Evolutionary conservation across 371 early-diverging fungal species (phyloP), one percentile per base, ranked within the genome.

Genomic region (Mortierella sp.): DNA sequence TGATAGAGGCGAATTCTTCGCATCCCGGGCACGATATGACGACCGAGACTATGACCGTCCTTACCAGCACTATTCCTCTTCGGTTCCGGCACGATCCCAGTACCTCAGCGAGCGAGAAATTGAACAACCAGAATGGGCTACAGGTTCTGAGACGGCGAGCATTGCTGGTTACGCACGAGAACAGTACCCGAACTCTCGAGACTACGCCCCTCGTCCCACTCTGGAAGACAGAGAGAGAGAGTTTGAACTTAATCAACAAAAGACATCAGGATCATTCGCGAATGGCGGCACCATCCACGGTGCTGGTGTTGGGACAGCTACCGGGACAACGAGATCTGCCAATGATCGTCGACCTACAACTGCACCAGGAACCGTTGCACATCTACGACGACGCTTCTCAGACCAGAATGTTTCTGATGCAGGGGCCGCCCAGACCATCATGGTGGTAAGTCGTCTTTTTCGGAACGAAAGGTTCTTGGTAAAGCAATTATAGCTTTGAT

Each of bases 141-240:
- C 61, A 13, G 45, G 57, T 3, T 25, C 50, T 16, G 57, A 60
- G 29, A 55, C 58, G 4, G 64, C 47, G 9, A 70, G 58, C 22
- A 54, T 62, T 45, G 49, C 25, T 14, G 63, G 63, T 2, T 74
- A 63, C 52, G 60, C 76, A 8, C 59, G 76, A 1, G 76, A 74
- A 25, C 68, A 67, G 27, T 74, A 74, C 31, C 76, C 76, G 14
- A 8, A 56, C 19, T 16, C 60, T 13, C 55, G 76, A 16, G 76
- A 68, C 1, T 68, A 52, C 28, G 52, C 67, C 8, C 17, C 67
- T 22, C 59, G 76, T 7, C 76, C 68, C 0, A 74, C 76, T 2
- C 46, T 74, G 10, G 76, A 74, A 37, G 76, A 74, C 34, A 60
- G 69, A 14, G 76, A 74, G 28, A 68, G 67, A 2, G 76, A 74